These are phyloP conservation scores for Cyclocybe aegerita DNA, from an alignment of 768 basidiomycete species.

Conservation along the genomic window DNA sequence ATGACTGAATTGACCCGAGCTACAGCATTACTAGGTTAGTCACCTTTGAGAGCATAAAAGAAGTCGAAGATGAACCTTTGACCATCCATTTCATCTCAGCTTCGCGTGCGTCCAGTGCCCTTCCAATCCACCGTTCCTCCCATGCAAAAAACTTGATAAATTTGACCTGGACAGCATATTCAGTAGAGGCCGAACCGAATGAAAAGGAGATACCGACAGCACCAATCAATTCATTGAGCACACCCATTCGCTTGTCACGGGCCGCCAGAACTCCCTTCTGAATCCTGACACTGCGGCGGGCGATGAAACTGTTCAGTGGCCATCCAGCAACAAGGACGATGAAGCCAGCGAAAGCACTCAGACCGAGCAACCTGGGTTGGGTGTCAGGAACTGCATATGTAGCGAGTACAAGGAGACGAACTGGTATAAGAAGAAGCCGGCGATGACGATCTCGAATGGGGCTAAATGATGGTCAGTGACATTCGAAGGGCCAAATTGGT, in stretches of 20 bases:
- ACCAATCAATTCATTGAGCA: constrained; percentile 75
- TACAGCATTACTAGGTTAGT: constrained; percentile 17
- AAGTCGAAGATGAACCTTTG: constrained; percentile 42
- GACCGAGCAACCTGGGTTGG: constrained; percentile 52
- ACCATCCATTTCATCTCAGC: constrained; percentile 78
- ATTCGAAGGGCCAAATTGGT: constrained; percentile 6
- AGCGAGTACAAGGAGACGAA: constrained; percentile 26
- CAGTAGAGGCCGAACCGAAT: background rate
- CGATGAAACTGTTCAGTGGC: constrained; percentile 70
- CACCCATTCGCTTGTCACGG: constrained; percentile 74
- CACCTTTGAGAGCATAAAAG: background rate
- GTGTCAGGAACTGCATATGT: background rate
- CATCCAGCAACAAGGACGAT: constrained; percentile 62
- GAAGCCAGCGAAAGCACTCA: constrained; percentile 77
- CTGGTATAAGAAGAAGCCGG: constrained; percentile 75
- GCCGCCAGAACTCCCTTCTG: constrained; percentile 60
- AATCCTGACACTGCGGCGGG: constrained; percentile 58
- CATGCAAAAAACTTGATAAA: constrained; percentile 87
- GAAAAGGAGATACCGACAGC: constrained; percentile 39
- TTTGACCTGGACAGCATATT: constrained; percentile 43
- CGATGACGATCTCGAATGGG: constrained; percentile 79
- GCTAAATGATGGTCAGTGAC: constrained; percentile 31
- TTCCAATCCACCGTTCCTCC: constrained; percentile 73
- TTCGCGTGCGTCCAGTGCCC: constrained; percentile 61
- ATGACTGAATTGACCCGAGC: constrained; percentile 72